Conservation (phyloP, 768 basidiomycete genomes). For the Asterophora parasitica region DNA sequence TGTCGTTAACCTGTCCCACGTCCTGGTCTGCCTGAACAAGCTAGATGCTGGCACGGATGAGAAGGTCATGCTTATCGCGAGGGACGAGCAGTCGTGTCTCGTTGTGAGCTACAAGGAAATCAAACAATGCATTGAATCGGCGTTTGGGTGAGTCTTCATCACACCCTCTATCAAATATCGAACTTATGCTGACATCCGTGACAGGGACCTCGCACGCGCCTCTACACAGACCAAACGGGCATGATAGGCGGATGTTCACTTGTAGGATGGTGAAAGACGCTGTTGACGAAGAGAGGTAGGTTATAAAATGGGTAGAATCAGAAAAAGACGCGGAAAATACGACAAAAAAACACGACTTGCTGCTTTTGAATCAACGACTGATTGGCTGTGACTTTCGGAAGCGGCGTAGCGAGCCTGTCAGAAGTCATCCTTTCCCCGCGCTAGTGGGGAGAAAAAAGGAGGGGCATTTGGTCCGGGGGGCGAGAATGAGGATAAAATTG, state of each 20-base stretch:
- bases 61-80: slow-evolving; percentile 87
- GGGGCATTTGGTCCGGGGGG: too few species aligned
- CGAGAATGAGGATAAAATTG: too few species aligned
- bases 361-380: slow-evolving; percentile 3
- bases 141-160: slow-evolving; percentile 64
- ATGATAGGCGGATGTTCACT: background rate
- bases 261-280: background rate
- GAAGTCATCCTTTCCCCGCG: too few species aligned
- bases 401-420: too few species aligned
- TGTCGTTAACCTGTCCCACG: slow-evolving; percentile 85
- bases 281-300: slow-evolving; percentile 2
- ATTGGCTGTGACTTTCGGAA: too few species aligned
- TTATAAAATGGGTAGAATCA: slow-evolving; percentile 64
- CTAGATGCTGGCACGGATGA: slow-evolving; percentile 94
- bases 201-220: slow-evolving; percentile 45
- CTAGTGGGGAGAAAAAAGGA: too few species aligned
- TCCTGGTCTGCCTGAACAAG: slow-evolving; percentile 93
- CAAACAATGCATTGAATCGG: slow-evolving; percentile 77
- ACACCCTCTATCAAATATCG: background rate
- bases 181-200: background rate
- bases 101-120: slow-evolving; percentile 92
- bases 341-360: slow-evolving; percentile 22
- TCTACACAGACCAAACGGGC: slow-evolving; percentile 18
- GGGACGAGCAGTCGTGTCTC: slow-evolving; percentile 95
- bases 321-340: slow-evolving; percentile 37